These are phyloP conservation scores for Candida glaebosa DNA, from an alignment of 805 yeast genomes.

Conservation along the genomic window DNA sequence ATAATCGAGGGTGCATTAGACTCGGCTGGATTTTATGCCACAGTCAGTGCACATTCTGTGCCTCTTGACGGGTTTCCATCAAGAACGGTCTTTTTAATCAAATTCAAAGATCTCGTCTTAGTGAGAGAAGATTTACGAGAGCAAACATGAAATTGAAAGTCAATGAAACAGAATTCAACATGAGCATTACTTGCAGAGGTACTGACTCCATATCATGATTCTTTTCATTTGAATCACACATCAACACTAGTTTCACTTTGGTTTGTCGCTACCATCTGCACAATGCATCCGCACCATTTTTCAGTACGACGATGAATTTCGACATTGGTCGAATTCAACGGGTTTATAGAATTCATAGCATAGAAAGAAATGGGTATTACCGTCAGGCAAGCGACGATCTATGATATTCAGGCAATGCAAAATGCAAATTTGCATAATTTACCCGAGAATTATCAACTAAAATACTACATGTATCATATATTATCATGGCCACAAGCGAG, in stretches of 20 bases:
- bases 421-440: conserved; percentile 87
- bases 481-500: conserved; percentile 98
- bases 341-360: neutral
- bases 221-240: neutral
- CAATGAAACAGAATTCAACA: too few species aligned
- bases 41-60: conserved; percentile 79
- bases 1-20: conserved; percentile 80
- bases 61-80: conserved; percentile 56
- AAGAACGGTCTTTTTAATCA: conserved; percentile 72
- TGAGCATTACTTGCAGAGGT: too few species aligned
- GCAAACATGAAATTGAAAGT: neutral
- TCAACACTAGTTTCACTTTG: too few species aligned
- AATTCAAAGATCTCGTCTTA: conserved; percentile 58
- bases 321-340: neutral
- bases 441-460: conserved; percentile 91
- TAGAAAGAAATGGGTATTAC: conserved; percentile 68
- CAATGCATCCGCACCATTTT: neutral
- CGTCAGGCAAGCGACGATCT: conserved; percentile 81
- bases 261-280: neutral
- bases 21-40: conserved; percentile 65
- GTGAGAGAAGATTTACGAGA: conserved; percentile 48
- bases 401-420: conserved; percentile 92
- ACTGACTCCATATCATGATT: too few species aligned
- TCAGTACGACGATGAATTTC: neutral
- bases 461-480: conserved; percentile 90